Evolutionary conservation across 176 grass and related monocot species (phyloP).

Genomic region (Triticum urartu): DNA sequence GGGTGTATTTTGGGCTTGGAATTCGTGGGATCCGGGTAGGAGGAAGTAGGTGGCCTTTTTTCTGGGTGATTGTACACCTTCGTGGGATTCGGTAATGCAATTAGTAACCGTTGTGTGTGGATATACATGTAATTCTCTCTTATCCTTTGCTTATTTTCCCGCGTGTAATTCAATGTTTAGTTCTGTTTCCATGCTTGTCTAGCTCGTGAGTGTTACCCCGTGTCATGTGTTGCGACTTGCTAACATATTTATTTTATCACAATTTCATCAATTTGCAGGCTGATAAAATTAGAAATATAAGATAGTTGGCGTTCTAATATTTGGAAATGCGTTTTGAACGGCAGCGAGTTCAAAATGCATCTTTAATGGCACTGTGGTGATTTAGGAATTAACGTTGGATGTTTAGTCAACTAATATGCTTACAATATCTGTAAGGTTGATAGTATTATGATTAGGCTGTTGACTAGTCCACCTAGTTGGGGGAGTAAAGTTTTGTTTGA

Average conservation of each 20-base stretch:
- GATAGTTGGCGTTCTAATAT: not conserved
- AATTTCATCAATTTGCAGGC: not conserved
- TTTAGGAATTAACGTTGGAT: not conserved
- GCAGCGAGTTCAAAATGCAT: not conserved
- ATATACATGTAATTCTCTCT: not conserved
- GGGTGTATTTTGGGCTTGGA: slow-evolving; percentile 9
- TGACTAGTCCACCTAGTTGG: too few relatives aligned
- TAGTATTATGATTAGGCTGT: not conserved
- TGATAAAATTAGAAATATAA: not conserved
- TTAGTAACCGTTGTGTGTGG: not conserved
- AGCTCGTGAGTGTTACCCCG: not conserved
- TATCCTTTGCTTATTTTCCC: not conserved
- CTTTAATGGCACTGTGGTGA: not conserved
- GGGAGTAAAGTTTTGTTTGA: not conserved
- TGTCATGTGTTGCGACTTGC: not conserved
- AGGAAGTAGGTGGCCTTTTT: not conserved
- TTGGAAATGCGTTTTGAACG: not conserved
- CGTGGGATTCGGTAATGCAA: not conserved
- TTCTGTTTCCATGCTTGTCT: not conserved
- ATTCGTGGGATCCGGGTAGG: slow-evolving; percentile 15
- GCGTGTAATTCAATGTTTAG: not conserved
- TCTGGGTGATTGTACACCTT: not conserved
- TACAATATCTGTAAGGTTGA: not conserved
- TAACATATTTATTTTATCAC: not conserved
- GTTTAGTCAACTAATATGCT: not conserved